These are phyloP conservation scores for Leishmania tarentolae DNA, from an alignment of 208 protist species.

Conservation along the genomic window DNA sequence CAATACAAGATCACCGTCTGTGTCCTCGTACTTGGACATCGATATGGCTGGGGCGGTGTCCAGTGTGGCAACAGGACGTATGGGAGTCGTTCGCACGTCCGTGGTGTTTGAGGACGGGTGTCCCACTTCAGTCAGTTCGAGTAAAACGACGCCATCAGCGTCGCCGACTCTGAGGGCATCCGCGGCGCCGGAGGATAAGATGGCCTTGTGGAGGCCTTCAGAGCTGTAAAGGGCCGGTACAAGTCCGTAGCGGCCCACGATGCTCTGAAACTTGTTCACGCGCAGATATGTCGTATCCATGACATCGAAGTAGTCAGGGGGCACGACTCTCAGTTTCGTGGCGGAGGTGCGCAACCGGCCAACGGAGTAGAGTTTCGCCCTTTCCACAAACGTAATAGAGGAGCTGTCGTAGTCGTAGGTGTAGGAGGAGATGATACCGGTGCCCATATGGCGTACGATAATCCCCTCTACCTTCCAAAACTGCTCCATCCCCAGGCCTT, in stretches of 20 bases:
- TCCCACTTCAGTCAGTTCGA: not conserved
- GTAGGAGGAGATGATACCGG: conserved; percentile 17
- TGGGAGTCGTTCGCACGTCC: not conserved
- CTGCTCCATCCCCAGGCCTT: conserved; percentile 5
- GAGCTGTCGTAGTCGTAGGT: conserved; percentile 16
- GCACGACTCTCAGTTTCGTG: conserved; percentile 22
- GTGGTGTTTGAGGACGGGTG: not conserved
- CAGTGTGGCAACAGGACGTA: conserved; percentile 30
- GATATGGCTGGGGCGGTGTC: conserved; percentile 20
- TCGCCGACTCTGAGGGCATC: conserved; percentile 17
- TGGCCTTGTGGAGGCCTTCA: conserved; percentile 34
- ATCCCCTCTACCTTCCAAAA: conserved; percentile 14
- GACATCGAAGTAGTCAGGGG: conserved; percentile 75
- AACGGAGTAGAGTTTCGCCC: conserved; percentile 25
- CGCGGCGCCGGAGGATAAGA: conserved; percentile 45
- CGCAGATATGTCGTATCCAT: conserved; percentile 37
- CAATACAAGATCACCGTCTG: conserved; percentile 11
- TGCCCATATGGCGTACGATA: conserved; percentile 6
- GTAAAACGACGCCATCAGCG: conserved; percentile 15
- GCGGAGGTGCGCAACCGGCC: conserved; percentile 36
- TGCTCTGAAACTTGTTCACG: conserved; percentile 17
- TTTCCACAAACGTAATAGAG: not conserved
- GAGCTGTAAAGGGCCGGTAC: conserved; percentile 45
- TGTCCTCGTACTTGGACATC: conserved; percentile 32
- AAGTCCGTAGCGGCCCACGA: conserved; percentile 42